Percentiles rank a stretch among this genome's conserved stretches.
Conservation (phyloP, 192 early-diverging fungal genomes). For the Thamnidium elegans region DNA sequence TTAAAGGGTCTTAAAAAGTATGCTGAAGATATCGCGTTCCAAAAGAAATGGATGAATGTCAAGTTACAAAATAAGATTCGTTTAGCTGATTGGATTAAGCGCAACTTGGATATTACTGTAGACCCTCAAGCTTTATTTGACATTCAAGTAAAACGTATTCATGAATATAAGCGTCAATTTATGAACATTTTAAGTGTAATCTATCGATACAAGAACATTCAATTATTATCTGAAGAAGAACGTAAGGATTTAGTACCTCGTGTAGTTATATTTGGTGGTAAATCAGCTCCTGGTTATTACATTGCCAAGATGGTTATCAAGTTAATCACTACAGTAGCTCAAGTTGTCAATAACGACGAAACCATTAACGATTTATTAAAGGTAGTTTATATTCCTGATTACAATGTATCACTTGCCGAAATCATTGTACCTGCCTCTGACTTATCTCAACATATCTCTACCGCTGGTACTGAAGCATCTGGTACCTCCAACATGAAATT, state of each 20-base stretch:
- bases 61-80: conserved; percentile 92
- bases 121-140: conserved; percentile 91
- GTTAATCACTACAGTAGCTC: conserved; percentile 93
- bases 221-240: conserved; percentile 73
- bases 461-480: conserved; percentile 97
- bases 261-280: conserved; percentile 94
- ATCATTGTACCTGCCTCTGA: conserved; percentile 95
- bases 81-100: conserved; percentile 81
- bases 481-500: conserved; percentile 99
- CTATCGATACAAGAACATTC: conserved; percentile 85
- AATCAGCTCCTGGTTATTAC: conserved; percentile 97
- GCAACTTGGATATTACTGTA: conserved; percentile 66
- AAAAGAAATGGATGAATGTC: conserved; percentile 83
- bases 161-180: conserved; percentile 99
- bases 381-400: conserved; percentile 97
- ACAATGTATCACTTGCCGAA: conserved; percentile 96
- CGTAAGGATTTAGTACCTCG: conserved; percentile 71
- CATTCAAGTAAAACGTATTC: conserved; percentile 96
- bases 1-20: conserved; percentile 61
- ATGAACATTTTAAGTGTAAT: conserved; percentile 98
- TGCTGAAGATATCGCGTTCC: conserved; percentile 68
- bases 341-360: conserved; percentile 85
- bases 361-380: conserved; percentile 84
- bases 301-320: conserved; percentile 98
- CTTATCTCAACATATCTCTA: conserved; percentile 99